Base-by-base conservation (phyloP, 140 eudicot species). In the Anethum foeniculum region DNA sequence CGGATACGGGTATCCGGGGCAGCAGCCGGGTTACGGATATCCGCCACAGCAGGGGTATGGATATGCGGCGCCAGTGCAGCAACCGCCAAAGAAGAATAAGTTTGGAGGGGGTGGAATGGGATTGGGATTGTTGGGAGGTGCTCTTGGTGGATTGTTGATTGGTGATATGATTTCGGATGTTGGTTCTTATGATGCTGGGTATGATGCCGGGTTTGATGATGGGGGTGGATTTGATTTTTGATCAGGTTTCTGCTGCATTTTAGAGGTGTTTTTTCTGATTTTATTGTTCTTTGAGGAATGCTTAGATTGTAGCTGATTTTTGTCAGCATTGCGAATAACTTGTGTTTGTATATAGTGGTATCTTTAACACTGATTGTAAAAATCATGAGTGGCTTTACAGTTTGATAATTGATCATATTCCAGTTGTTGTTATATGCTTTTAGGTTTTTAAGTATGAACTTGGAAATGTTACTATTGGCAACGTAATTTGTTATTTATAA, bases 151-250 rank as follows among this genome's bases (percentile, higher is more conserved):
- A 68, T 54, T 89, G 82, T 69, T 89, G 85, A 79, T 89, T 56
- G 92, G 92, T 6, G 92, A 89, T 78, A 78, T 86, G 25, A 82
- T 85, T 46, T 89, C 92, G 12, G 92, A 89, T 78, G 90, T 80
- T 0, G 81, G 81, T 12, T 83, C 87, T 7, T 75, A 69, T 13
- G 89, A 85, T 71, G 19, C 47, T 3, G 76, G 76, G 48, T 71
- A 38, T 71, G 77, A 38, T 30, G 87, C 84, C 18, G 84, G 89
- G 10, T 78, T 71, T 71, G 76, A 85, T 13, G 91, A 86, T 21
- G 85, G 85, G 7, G 86, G 90, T 8, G 77, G 54, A 1, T 73
- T 73, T 43, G 77, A 73, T 73, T 73, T 73, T 43, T 73, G 77
- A 73, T 39, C 21, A 1, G 16, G 28, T 10, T n/a, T 43, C 14